These are phyloP conservation scores for Cyberlindnera maritima DNA, from an alignment of 805 yeast species.

Conservation along the genomic window DNA sequence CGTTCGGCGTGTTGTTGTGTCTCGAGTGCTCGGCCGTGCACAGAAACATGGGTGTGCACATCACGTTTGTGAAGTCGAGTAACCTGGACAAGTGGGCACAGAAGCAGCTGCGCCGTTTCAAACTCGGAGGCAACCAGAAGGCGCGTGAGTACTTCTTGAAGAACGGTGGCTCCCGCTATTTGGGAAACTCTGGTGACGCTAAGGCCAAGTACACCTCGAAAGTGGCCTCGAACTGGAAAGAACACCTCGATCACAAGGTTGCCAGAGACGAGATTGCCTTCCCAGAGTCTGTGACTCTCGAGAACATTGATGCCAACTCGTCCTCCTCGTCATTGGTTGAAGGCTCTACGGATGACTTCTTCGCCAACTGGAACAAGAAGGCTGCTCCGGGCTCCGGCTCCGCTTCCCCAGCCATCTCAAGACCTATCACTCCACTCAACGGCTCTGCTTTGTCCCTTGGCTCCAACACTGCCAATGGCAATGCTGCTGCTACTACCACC, in stretches of 20 bases:
- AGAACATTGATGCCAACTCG: conserved; percentile 38
- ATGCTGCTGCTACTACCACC: conserved; percentile 2
- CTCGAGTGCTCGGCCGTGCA: conserved; percentile 94
- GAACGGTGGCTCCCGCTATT: conserved; percentile 77
- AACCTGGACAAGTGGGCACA: conserved; percentile 94
- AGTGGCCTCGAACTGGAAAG: conserved; percentile 78
- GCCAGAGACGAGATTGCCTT: conserved; percentile 61
- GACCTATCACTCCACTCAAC: conserved; percentile 28
- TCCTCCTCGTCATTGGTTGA: conserved; percentile 34
- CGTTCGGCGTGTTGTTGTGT: conserved; percentile 91
- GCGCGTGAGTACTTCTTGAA: conserved; percentile 82
- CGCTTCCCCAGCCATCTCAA: conserved; percentile 31
- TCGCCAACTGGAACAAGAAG: conserved; percentile 80
- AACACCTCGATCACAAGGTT: conserved; percentile 70
- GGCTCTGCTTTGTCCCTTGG: conserved; percentile 10
- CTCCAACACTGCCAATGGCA: neutral
- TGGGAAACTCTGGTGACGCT: conserved; percentile 58
- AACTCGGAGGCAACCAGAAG: conserved; percentile 87
- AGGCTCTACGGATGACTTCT: conserved; percentile 76
- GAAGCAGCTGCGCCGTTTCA: conserved; percentile 85
- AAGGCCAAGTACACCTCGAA: conserved; percentile 76
- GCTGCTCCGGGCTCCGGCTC: conserved; percentile 36
- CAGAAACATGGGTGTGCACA: conserved; percentile 93
- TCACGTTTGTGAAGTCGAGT: conserved; percentile 90
- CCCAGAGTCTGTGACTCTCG: conserved; percentile 74